Evolutionary conservation across 495 filamentous ascomycete genomes (phyloP), one percentile per base, ranked within the genome.

Genomic region (Daldinia bambusicola): DNA sequence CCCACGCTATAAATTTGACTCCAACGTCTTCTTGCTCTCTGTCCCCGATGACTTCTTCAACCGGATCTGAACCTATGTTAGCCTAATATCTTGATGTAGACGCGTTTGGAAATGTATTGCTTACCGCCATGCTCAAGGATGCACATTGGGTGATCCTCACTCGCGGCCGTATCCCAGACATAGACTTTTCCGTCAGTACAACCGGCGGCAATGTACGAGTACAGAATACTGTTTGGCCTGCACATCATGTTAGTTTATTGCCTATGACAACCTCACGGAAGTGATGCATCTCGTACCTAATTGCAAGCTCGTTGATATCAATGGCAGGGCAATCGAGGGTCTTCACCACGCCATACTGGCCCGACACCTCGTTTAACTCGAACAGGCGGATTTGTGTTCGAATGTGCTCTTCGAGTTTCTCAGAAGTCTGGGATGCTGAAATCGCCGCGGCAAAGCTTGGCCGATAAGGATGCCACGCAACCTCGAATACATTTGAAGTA

Each of bases 301-400:
- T 81, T 0, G 89, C 88, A 5, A 98, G 83, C 71, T 94, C 92
- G 71, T 98, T 98, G 73, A 98, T 93, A 76, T 99, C 95, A 0
- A 86, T 69, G 0, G 95, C 95, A 16, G 86, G 81, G 73, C 93
- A 97, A 64, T 96, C 90, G 0, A 89, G 74, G 1, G 79, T 78
- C 53, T 82, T 79, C 26, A 83, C 65, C 9, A 78, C 75, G 37
- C 63, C 69, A 37, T 80, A 84, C 22, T 78, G 78, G 37, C 67
- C 72, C 0, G 74, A 70, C 20, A 78, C 74, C 8, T 71, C 51
- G 26, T 74, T 74, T 0, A 70, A 45, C 14, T 78, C 68, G 55
- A 83, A 88, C 16, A 88, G 63, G 5, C 83, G 80, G 34, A 87
- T 82, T 74, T 87, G 85, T 0, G 84, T 87, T 38, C 80, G 77